These are phyloP conservation scores for Cantharellus anzutake DNA, from an alignment of 768 basidiomycete species.

Conservation along the genomic window DNA sequence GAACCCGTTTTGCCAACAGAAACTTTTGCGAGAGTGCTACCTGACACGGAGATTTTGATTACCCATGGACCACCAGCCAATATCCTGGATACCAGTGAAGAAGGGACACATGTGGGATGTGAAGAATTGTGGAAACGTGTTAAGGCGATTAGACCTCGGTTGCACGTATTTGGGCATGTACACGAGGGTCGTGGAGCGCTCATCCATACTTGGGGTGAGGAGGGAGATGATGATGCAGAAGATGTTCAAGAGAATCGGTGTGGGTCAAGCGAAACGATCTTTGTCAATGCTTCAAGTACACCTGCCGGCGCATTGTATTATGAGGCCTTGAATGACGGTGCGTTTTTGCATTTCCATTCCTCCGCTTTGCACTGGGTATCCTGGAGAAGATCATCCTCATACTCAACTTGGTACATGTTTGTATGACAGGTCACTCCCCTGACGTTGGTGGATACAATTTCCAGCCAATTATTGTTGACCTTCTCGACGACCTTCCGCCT, in stretches of 20 bases:
- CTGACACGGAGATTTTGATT: background rate
- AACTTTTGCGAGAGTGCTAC: background rate
- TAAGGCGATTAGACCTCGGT: background rate
- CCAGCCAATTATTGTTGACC: slow-evolving; percentile 6
- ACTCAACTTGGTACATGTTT: background rate
- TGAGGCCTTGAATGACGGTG: background rate
- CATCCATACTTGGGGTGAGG: background rate
- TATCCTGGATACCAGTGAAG: background rate
- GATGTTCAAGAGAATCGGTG: background rate
- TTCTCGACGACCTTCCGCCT: background rate
- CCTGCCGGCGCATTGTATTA: background rate
- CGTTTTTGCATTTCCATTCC: background rate
- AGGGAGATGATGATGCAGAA: background rate
- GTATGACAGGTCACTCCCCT: background rate
- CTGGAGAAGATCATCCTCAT: background rate
- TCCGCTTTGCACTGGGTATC: background rate
- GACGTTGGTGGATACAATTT: background rate
- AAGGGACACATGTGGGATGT: slow-evolving; percentile 2
- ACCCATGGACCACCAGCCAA: slow-evolving; percentile 5
- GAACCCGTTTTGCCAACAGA: background rate
- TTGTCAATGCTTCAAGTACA: slow-evolving; percentile 6
- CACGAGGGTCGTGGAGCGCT: slow-evolving; percentile 2
- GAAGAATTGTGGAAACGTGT: background rate
- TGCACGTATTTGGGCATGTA: slow-evolving; percentile 6
- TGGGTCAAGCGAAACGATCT: background rate